Evolutionary conservation across 129 eudicot species (phyloP).

Genomic region (Lactuca saligna): DNA sequence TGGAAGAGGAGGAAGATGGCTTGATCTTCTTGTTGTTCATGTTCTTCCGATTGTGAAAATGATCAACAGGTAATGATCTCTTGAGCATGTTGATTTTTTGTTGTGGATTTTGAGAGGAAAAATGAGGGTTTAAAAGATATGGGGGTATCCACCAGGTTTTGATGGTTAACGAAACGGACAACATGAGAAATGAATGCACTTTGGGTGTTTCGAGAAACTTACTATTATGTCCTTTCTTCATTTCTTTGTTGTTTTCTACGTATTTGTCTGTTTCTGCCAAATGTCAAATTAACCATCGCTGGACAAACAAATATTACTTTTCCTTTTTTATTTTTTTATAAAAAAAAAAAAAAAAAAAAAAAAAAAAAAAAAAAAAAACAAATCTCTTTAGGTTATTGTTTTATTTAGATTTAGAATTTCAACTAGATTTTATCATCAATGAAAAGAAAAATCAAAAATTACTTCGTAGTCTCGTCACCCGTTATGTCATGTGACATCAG

Average conservation of each 20-base stretch:
- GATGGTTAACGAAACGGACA: conserved; percentile 55
- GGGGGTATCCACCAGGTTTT: conserved; percentile 31
- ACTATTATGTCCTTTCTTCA: conserved; percentile 42
- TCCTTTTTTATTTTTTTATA: background rate
- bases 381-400: too few species aligned
- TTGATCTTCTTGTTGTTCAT: conserved; percentile 36
- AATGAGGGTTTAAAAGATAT: conserved; percentile 23
- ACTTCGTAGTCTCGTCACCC: background rate
- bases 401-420: too few species aligned
- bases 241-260: conserved; percentile 35
- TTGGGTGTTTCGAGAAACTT: conserved; percentile 40
- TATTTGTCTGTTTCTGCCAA: conserved; percentile 26
- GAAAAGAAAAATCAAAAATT: too few species aligned
- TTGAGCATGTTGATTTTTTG: conserved; percentile 14
- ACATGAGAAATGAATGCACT: conserved; percentile 57
- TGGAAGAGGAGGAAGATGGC: background rate
- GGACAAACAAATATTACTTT: conserved; percentile 18
- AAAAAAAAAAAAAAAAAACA: conserved; percentile 4
- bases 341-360: conserved; percentile 4
- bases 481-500: background rate
- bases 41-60: background rate
- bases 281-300: conserved; percentile 31
- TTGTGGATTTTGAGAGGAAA: conserved; percentile 1
- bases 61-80: conserved; percentile 22
- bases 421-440: background rate